Percentiles rank a stretch among this genome's conserved stretches.
Conservation (phyloP, 305 asterid genomes). For the Euphrasia arctica region DNA sequence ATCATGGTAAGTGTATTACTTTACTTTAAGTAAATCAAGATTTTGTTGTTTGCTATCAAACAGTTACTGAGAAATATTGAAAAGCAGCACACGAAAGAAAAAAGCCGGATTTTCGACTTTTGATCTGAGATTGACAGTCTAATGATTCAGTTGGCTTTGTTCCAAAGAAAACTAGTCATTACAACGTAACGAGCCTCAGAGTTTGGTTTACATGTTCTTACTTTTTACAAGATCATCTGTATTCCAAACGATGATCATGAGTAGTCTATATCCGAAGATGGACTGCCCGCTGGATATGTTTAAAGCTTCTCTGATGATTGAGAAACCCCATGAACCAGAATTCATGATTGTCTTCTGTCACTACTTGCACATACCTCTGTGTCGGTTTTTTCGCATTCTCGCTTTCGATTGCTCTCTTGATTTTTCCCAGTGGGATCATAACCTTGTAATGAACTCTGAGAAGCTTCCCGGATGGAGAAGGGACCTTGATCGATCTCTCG, state of each 20-base stretch:
- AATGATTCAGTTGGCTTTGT: no score
- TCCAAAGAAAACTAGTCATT: no score
- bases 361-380: conserved; percentile 52
- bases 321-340: conserved; percentile 64
- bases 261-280: conserved; percentile 5
- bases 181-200: no score
- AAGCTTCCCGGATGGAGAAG: conserved; percentile 43
- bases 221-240: no score
- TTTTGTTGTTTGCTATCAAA: background rate
- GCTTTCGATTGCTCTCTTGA: conserved; percentile 39
- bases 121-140: no score
- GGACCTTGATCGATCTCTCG: conserved; percentile 47
- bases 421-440: conserved; percentile 40
- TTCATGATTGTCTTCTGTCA: conserved; percentile 44
- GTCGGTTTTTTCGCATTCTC: conserved; percentile 38
- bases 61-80: background rate
- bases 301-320: conserved; percentile 41
- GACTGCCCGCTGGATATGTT: conserved; percentile 41
- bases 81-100: no score
- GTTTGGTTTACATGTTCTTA: no score
- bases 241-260: no score
- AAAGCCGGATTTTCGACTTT: no score
- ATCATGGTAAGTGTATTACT: background rate
- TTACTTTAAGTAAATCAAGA: background rate
- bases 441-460: conserved; percentile 53